Evolutionary conservation across 345 rosid genomes (phyloP).

Genomic region (Brassica rapa): DNA sequence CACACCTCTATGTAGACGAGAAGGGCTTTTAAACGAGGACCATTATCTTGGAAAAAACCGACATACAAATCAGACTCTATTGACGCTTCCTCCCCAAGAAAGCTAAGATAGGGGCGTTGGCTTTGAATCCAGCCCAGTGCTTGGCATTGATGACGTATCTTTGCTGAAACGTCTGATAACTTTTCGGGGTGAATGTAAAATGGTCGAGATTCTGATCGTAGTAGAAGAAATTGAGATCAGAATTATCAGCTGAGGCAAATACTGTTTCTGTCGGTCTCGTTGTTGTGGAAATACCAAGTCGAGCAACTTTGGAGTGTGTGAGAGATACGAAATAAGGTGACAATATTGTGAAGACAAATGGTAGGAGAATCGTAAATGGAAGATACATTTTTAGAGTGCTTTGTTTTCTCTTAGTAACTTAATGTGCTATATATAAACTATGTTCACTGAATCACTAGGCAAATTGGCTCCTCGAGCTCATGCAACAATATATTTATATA

Average conservation of each 20-base stretch:
- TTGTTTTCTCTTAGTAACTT: constrained; percentile 2
- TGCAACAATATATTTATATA: constrained; percentile 19
- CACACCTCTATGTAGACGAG: constrained; percentile 49
- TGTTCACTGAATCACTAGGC: background rate
- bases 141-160: constrained; percentile 48
- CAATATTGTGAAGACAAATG: background rate
- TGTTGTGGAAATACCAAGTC: constrained; percentile 22
- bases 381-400: constrained; percentile 9
- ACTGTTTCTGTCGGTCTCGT: background rate
- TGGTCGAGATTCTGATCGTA: constrained; percentile 57
- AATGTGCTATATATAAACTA: background rate
- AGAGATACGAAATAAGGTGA: constrained; percentile 19
- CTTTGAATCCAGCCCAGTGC: constrained; percentile 52
- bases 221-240: constrained; percentile 37
- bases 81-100: constrained; percentile 49
- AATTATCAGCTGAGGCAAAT: background rate
- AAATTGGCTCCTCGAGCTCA: background rate
- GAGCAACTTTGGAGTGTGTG: constrained; percentile 25
- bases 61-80: constrained; percentile 35
- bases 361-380: constrained; percentile 12
- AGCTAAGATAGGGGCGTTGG: constrained; percentile 53
- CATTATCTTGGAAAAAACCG: constrained; percentile 43
- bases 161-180: constrained; percentile 54
- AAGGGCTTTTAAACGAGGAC: constrained; percentile 44
- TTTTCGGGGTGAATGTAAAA: constrained; percentile 52